Conservation (phyloP, 345 rosid species). For the Euclidium syriacum region DNA sequence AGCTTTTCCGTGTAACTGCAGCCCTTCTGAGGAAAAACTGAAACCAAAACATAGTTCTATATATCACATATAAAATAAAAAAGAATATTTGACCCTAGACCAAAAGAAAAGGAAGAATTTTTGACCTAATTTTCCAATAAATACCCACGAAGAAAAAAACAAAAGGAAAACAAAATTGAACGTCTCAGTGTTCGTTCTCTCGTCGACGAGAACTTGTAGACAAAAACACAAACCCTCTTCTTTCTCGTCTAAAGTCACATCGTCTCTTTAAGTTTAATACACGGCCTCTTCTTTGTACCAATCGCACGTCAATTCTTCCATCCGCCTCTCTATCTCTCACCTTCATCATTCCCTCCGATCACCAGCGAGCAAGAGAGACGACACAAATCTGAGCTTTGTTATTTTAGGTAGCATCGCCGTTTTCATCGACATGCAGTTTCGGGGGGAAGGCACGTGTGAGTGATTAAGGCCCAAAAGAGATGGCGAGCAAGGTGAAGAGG, state of each 20-base stretch:
- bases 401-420: too few species aligned
- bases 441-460: slow-evolving; percentile 22
- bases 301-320: slow-evolving; percentile 11
- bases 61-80: too few species aligned
- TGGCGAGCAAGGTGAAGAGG: slow-evolving; percentile 54
- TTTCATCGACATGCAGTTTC: slow-evolving; percentile 35
- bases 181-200: too few species aligned
- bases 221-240: neutral
- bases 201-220: too few species aligned
- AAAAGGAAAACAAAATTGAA: too few species aligned
- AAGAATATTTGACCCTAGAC: too few species aligned
- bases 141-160: too few species aligned
- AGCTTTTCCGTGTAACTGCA: too few species aligned
- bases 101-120: too few species aligned
- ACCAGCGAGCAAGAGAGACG: slow-evolving; percentile 9
- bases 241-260: neutral
- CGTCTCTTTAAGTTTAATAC: neutral
- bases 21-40: too few species aligned
- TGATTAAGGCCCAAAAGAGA: slow-evolving; percentile 20
- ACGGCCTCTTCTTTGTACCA: slow-evolving; percentile 7
- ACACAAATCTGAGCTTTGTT: neutral
- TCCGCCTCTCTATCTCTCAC: neutral
- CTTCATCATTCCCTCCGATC: neutral
- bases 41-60: too few species aligned
- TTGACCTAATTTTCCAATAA: too few species aligned